Percentiles rank a stretch among this genome's conserved stretches.
Evolutionary conservation across 1,139 yeast genomes (phyloP).

Genomic region (Candida sanyaensis): DNA sequence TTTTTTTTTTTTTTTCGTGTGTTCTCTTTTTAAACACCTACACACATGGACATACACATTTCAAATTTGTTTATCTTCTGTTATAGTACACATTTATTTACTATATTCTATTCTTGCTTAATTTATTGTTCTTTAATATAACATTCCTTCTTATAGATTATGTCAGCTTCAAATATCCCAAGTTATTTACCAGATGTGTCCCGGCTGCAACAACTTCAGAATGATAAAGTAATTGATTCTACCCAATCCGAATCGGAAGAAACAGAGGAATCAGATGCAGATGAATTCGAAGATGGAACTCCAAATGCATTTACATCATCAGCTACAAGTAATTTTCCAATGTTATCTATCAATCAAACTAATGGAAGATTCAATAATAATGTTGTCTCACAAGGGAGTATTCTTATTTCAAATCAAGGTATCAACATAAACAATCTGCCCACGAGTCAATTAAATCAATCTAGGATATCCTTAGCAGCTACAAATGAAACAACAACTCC

Average conservation of each 20-base stretch:
- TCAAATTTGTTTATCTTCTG: no score
- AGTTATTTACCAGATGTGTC: neutral
- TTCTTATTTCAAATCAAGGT: neutral
- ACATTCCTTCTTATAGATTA: neutral
- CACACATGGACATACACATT: no score
- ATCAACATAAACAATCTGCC: neutral
- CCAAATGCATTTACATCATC: neutral
- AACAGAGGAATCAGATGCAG: neutral
- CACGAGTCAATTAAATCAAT: neutral
- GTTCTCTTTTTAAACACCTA: neutral
- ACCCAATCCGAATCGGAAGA: constrained; percentile 1
- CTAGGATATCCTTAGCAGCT: neutral
- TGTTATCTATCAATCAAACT: neutral
- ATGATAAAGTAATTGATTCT: neutral
- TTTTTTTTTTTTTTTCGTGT: neutral
- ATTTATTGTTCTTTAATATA: no score
- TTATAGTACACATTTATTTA: no score
- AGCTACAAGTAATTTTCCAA: neutral
- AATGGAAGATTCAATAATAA: neutral
- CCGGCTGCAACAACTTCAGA: neutral
- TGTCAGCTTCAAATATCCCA: neutral
- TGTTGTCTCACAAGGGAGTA: neutral
- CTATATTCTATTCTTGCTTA: no score
- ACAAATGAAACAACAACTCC: neutral
- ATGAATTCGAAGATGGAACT: neutral